Percentiles rank a stretch among this genome's conserved stretches.
Evolutionary conservation across 805 yeast genomes (phyloP).

Genomic region (Zygosaccharomyces siamensis): DNA sequence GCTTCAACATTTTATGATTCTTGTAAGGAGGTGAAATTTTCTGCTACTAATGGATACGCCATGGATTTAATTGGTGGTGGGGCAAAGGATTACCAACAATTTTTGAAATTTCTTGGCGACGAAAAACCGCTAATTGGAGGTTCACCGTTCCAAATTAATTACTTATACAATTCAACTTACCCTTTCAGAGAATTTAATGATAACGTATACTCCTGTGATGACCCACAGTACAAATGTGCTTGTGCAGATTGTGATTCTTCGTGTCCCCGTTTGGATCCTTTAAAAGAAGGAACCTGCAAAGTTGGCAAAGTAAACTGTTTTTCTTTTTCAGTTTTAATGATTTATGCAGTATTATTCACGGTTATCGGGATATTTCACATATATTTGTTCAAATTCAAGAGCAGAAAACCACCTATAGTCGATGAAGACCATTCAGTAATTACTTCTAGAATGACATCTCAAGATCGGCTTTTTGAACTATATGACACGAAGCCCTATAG

Average conservation of each 20-base stretch:
- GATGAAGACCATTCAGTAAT: conserved; percentile 7
- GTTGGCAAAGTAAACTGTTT: conserved; percentile 68
- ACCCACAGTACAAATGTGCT: conserved; percentile 64
- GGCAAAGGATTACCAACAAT: conserved; percentile 64
- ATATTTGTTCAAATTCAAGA: conserved; percentile 19
- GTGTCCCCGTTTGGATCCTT: conserved; percentile 63
- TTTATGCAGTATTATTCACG: conserved; percentile 40
- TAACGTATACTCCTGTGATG: conserved; percentile 48
- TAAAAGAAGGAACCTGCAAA: conserved; percentile 43
- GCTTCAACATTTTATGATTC: conserved; percentile 72
- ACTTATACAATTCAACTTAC: conserved; percentile 42
- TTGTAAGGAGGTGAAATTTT: conserved; percentile 83
- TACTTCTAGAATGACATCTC: conserved; percentile 13
- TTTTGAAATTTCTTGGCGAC: conserved; percentile 87
- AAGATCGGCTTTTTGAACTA: conserved; percentile 18
- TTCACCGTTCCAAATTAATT: conserved; percentile 90
- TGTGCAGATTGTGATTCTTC: conserved; percentile 83
- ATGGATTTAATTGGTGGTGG: conserved; percentile 99
- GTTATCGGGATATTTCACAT: conserved; percentile 26
- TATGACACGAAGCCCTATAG: conserved; percentile 19
- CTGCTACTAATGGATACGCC: conserved; percentile 92
- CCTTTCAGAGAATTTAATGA: conserved; percentile 19
- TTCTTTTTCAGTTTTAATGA: conserved; percentile 54
- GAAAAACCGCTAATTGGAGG: conserved; percentile 93
- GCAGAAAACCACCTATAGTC: conserved; percentile 25